These are phyloP conservation scores for Fomitiporia mediterranea DNA, from an alignment of 1,284 basidiomycete genomes.

Conservation along the genomic window DNA sequence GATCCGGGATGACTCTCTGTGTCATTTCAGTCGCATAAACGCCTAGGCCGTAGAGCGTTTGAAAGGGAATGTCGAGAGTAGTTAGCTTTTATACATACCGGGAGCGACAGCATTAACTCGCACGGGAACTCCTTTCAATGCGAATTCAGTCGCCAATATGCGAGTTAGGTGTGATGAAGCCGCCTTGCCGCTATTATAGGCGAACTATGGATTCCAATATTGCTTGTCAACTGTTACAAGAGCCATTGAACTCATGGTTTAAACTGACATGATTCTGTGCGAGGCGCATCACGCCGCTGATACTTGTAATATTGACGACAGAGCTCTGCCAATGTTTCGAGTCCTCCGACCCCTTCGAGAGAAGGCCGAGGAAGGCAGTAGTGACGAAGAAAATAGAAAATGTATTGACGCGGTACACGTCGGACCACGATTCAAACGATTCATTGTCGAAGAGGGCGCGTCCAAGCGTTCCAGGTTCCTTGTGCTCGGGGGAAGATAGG, in stretches of 20 bases:
- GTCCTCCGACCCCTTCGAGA: slow-evolving; percentile 65
- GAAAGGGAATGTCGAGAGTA: not conserved
- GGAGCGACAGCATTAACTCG: slow-evolving; percentile 72
- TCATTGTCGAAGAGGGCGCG: slow-evolving; percentile 64
- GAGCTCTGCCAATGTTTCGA: slow-evolving; percentile 49
- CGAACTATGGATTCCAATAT: slow-evolving; percentile 46
- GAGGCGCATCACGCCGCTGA: slow-evolving; percentile 63
- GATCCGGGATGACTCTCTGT: slow-evolving; percentile 38
- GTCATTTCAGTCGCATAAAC: slow-evolving; percentile 78
- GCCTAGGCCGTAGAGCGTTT: slow-evolving; percentile 30
- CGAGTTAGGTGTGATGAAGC: slow-evolving; percentile 69
- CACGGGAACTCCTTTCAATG: slow-evolving; percentile 59
- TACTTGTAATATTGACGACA: slow-evolving; percentile 74
- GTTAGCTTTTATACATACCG: slow-evolving; percentile 22
- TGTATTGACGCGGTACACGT: slow-evolving; percentile 60
- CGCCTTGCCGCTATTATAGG: slow-evolving; percentile 75
- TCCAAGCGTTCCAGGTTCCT: slow-evolving; percentile 58
- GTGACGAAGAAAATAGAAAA: slow-evolving; percentile 72
- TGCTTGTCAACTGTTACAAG: not conserved
- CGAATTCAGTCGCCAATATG: slow-evolving; percentile 71
- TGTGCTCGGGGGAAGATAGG: slow-evolving; percentile 49
- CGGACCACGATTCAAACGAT: slow-evolving; percentile 55
- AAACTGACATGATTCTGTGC: slow-evolving; percentile 67
- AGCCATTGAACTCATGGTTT: not conserved
- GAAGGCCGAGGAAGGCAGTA: slow-evolving; percentile 68